These are phyloP conservation scores for Jacaranda mimosifolia DNA, from an alignment of 257 asterid genomes.

Conservation along the genomic window DNA sequence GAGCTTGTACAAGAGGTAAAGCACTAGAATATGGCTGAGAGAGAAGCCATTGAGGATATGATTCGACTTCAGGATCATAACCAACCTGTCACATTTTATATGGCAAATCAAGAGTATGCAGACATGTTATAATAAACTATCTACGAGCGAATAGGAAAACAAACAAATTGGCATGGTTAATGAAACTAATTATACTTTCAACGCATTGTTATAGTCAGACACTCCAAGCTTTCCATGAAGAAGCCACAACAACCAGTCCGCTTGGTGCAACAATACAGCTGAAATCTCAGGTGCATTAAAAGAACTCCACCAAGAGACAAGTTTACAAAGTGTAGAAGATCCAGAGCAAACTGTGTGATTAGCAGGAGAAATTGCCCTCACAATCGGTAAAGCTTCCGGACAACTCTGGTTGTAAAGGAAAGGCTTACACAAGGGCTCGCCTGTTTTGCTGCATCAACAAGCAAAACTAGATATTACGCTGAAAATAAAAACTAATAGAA, in stretches of 20 bases:
- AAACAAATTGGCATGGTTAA: constrained; percentile 1
- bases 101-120: neutral
- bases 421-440: constrained; percentile 75
- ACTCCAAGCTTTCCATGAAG: constrained; percentile 91
- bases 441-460: constrained; percentile 57
- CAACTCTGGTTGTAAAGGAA: constrained; percentile 83
- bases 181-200: constrained; percentile 59
- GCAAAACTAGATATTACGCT: neutral
- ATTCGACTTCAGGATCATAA: constrained; percentile 85
- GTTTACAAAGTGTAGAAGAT: constrained; percentile 91
- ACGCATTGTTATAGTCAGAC: constrained; percentile 90
- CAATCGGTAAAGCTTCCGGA: constrained; percentile 76
- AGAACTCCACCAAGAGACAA: constrained; percentile 89
- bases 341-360: constrained; percentile 92
- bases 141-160: neutral
- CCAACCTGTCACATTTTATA: constrained; percentile 66
- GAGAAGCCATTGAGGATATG: constrained; percentile 82
- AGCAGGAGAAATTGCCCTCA: constrained; percentile 79
- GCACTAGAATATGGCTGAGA: constrained; percentile 71
- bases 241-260: constrained; percentile 92
- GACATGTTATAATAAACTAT: neutral
- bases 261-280: constrained; percentile 83
- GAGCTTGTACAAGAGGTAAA: constrained; percentile 79
- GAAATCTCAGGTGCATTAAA: constrained; percentile 52
- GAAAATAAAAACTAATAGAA: too few species aligned